These are phyloP conservation scores for Cordyceps farinosa DNA, from an alignment of 2,329 filamentous ascomycete genomes.

Conservation along the genomic window DNA sequence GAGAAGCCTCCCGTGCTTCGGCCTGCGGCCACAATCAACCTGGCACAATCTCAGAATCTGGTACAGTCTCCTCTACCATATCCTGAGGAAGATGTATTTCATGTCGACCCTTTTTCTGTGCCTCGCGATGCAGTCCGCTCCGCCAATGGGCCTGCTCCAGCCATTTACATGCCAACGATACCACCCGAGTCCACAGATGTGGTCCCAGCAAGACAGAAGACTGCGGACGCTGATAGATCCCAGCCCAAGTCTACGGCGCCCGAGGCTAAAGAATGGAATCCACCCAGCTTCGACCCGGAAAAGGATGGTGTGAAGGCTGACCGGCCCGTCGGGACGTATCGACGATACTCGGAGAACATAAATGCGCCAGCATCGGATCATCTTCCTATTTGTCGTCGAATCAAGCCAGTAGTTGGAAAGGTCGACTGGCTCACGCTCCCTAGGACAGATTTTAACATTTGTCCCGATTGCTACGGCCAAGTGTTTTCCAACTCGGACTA, in stretches of 20 bases:
- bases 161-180: conserved; percentile 27
- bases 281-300: conserved; percentile 42
- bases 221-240: background rate
- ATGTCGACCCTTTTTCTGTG: conserved; percentile 22
- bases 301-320: conserved; percentile 33
- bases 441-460: conserved; percentile 72
- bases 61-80: conserved; percentile 32
- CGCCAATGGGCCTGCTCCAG: conserved; percentile 10
- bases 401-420: conserved; percentile 56
- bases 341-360: conserved; percentile 49
- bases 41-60: background rate
- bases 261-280: conserved; percentile 41
- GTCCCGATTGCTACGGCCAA: conserved; percentile 71
- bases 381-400: conserved; percentile 68
- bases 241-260: conserved; percentile 16
- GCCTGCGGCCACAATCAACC: conserved; percentile 5
- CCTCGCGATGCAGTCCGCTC: background rate
- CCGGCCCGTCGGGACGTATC: conserved; percentile 44
- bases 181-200: conserved; percentile 5
- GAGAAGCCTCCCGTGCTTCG: conserved; percentile 17
- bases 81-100: conserved; percentile 34
- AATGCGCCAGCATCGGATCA: conserved; percentile 32
- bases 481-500: conserved; percentile 69
- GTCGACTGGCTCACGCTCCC: conserved; percentile 80
- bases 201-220: background rate